Evolutionary conservation across 139 green algal species (phyloP).

Genomic region (Chlamydomonas schloesseri): DNA sequence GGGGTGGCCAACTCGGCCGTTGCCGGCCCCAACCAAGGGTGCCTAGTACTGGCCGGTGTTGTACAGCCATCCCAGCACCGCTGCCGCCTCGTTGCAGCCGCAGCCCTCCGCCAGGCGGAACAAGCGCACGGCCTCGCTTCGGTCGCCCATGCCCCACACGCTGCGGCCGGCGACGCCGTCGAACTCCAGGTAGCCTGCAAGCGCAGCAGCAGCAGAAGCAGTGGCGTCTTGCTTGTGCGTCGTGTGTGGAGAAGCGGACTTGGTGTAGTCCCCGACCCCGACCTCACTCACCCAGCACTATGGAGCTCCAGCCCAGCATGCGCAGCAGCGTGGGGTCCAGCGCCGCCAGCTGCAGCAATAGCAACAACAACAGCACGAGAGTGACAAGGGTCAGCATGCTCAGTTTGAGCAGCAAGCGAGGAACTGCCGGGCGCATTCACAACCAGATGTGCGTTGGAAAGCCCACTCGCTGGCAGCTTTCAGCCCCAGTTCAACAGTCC

Average conservation of each 20-base stretch:
- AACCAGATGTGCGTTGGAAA: neutral
- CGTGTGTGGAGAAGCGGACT: too few species aligned
- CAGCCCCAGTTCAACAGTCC: too few species aligned
- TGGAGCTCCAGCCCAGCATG: slow-evolving; percentile 14
- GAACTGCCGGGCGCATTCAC: too few species aligned
- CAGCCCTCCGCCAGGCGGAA: slow-evolving; percentile 19
- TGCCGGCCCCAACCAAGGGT: too few species aligned
- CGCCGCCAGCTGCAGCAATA: neutral
- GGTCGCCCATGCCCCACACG: slow-evolving; percentile 27
- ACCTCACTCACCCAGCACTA: slow-evolving; percentile 25
- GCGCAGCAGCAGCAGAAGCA: too few species aligned
- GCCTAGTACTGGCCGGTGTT: slow-evolving; percentile 25
- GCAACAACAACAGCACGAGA: neutral
- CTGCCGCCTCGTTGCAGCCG: neutral
- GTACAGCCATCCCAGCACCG: slow-evolving; percentile 25
- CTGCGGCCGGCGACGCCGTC: slow-evolving; percentile 29
- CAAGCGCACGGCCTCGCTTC: slow-evolving; percentile 10
- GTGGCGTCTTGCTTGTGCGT: too few species aligned
- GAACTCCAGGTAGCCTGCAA: slow-evolving; percentile 37
- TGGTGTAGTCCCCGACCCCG: too few species aligned
- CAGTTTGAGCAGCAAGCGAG: neutral
- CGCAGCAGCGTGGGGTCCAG: neutral
- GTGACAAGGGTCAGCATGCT: neutral
- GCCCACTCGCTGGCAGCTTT: too few species aligned
- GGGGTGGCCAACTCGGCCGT: too few species aligned